Evolutionary conservation across 352 stramenopile genomes (phyloP).

Genomic region (Hyphochytrium catenoides): DNA sequence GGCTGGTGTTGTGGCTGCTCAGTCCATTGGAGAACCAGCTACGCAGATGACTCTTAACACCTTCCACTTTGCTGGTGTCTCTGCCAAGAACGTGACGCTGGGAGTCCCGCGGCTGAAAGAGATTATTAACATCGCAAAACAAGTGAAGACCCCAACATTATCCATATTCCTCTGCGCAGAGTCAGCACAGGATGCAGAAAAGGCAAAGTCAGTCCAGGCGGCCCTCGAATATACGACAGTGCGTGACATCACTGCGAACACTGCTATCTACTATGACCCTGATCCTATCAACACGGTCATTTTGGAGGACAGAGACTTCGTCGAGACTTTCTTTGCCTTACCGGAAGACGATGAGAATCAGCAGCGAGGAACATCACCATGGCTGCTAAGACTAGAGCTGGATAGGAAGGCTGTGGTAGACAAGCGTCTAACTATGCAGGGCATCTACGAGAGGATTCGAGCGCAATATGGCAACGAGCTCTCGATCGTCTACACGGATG

Average conservation of each 20-base stretch:
- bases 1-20: constrained; percentile 90
- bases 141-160: constrained; percentile 86
- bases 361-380: constrained; percentile 58
- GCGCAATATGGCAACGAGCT: constrained; percentile 84
- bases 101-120: constrained; percentile 97
- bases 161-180: constrained; percentile 82
- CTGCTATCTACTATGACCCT: constrained; percentile 97
- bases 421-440: constrained; percentile 90
- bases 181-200: constrained; percentile 51
- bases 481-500: constrained; percentile 89
- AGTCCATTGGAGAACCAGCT: constrained; percentile 96
- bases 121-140: constrained; percentile 97
- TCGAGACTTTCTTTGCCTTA: constrained; percentile 94
- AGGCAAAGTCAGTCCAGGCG: constrained; percentile 70
- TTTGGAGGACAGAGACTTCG: constrained; percentile 86
- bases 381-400: constrained; percentile 94
- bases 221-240: constrained; percentile 93
- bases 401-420: constrained; percentile 92
- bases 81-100: constrained; percentile 97
- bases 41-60: constrained; percentile 99
- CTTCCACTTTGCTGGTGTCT: constrained; percentile 98
- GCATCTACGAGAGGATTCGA: constrained; percentile 84
- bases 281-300: constrained; percentile 91
- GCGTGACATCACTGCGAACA: constrained; percentile 82
- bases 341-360: constrained; percentile 84